Percentiles rank a stretch among this genome's conserved stretches.
These are phyloP conservation scores for Tulasnella sp. DNA, from an alignment of 768 basidiomycete genomes.

Conservation along the genomic window DNA sequence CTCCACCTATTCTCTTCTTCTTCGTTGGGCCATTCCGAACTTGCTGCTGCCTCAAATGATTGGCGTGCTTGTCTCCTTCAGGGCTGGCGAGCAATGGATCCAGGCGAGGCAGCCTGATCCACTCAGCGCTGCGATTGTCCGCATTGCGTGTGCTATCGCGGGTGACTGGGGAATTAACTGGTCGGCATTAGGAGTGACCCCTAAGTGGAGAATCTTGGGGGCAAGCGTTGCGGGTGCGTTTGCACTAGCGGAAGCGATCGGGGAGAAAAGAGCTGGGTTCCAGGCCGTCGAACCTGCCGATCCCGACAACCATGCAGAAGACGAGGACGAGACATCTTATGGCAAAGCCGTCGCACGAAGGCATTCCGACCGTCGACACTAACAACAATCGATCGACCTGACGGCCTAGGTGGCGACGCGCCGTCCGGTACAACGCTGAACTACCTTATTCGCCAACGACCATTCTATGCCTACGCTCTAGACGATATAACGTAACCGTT, in stretches of 20 bases:
- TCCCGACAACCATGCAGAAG: not conserved
- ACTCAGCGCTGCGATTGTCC: constrained; percentile 49
- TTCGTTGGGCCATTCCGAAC: constrained; percentile 49
- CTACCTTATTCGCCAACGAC: not conserved
- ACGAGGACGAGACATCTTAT: not conserved
- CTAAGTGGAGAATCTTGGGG: constrained; percentile 41
- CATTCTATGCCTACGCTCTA: not conserved
- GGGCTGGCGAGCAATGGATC: constrained; percentile 3
- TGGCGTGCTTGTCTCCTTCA: constrained; percentile 51
- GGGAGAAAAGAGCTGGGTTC: constrained; percentile 14
- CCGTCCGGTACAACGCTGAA: not conserved
- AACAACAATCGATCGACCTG: not conserved
- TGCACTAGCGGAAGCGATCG: constrained; percentile 55
- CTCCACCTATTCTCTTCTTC: constrained; percentile 41
- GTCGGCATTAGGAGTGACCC: constrained; percentile 33
- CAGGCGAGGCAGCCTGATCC: constrained; percentile 36
- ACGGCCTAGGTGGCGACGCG: not conserved
- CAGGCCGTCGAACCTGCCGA: not conserved
- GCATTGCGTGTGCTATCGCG: constrained; percentile 35
- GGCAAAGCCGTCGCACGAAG: not conserved
- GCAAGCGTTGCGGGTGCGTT: constrained; percentile 48
- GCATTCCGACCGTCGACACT: not conserved
- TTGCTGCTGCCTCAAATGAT: constrained; percentile 44
- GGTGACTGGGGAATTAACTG: constrained; percentile 24
- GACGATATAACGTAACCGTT: not conserved